Evolutionary conservation across 1,284 basidiomycete species (phyloP), one percentile per base, ranked within the genome.

Genomic region (Veloboletus limbatus): DNA sequence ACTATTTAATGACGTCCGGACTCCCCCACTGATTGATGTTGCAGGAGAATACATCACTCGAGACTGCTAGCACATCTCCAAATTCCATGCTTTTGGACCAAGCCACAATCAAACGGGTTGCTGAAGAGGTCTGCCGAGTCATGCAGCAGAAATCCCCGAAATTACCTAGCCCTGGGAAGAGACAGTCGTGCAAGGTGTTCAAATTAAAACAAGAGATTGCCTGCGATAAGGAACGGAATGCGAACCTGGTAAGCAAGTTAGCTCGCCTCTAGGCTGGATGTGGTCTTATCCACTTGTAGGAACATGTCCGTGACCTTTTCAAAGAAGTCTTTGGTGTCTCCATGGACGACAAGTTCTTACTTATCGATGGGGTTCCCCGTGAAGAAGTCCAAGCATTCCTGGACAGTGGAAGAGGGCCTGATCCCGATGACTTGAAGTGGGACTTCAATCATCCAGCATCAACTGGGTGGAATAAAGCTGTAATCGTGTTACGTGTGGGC

Each of bases 221-320:
- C 10, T 34, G 6, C 7, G 24, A 40, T 28, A 45, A 16, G 5
- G 38, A 45, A 13, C n/a, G n/a, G 8, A 40, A 34, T 40, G 25
- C 11, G 10, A 45, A 45, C 10, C 44, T 45, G 11, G 44, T 45
- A 18, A 26, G 25, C 10, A n/a, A n/a, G 20, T 18, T 4, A 6
- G 4, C 17, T 13, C 20, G 4, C 10, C 39, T 40, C n/a, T n/a
- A n/a, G n/a, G n/a, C n/a, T n/a, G n/a, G n/a, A 9, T 11, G 13
- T 8, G 6, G 6, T 21, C 26, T 21, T 33, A 4, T 34, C 14
- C 14, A 28, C 3, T 3, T 32, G 6, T 10, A 43, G 46, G 27
- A 48, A 10, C 46, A 48, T 26, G 30, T 48, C 3, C n/a, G 9
- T 33, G 31, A 33, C 8, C 30, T 48, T 4, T 48, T 43, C 7